Percentiles rank a stretch among this genome's conserved stretches.
These are phyloP conservation scores for Nidula microcarpa DNA, from an alignment of 768 basidiomycete genomes.

Conservation along the genomic window DNA sequence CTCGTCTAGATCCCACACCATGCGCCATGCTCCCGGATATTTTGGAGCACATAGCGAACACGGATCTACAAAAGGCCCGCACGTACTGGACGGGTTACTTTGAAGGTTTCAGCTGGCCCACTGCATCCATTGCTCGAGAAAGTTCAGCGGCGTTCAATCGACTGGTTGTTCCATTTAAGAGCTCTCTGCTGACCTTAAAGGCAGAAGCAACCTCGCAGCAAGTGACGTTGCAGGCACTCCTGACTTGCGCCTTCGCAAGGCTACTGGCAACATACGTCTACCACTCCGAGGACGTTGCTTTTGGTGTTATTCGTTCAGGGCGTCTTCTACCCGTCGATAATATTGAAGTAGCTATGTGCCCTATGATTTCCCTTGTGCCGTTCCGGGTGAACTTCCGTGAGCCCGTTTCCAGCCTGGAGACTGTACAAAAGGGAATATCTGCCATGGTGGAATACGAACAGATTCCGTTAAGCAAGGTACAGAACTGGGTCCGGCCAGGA, in stretches of 20 bases:
- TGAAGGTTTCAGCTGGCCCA: slow-evolving; percentile 19
- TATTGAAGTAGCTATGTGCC: slow-evolving; percentile 22
- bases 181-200: slow-evolving; percentile 18
- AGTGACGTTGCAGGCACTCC: slow-evolving; percentile 26
- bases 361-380: slow-evolving; percentile 26
- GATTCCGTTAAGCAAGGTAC: slow-evolving; percentile 24
- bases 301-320: slow-evolving; percentile 32
- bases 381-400: slow-evolving; percentile 19
- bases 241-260: slow-evolving; percentile 24
- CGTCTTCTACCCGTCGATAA: slow-evolving; percentile 24
- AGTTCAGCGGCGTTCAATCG: slow-evolving; percentile 3
- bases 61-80: slow-evolving; percentile 15
- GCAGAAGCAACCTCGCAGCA: slow-evolving; percentile 17
- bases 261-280: slow-evolving; percentile 20
- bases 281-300: slow-evolving; percentile 20
- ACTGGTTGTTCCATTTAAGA: slow-evolving; percentile 12
- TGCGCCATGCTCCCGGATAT: slow-evolving; percentile 13
- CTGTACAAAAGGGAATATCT: slow-evolving; percentile 20
- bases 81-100: slow-evolving; percentile 24
- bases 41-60: slow-evolving; percentile 17
- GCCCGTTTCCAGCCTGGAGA: slow-evolving; percentile 11
- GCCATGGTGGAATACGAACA: slow-evolving; percentile 26
- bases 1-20: slow-evolving; percentile 1
- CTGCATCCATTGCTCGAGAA: slow-evolving; percentile 1
- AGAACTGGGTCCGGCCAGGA: slow-evolving; percentile 28